A percentile compares a stretch with the other conserved stretches of the same genome.
phyloP scores from a whole-genome alignment of 1,139 yeast genomes.

The Yamadazyma siamensis region DNA sequence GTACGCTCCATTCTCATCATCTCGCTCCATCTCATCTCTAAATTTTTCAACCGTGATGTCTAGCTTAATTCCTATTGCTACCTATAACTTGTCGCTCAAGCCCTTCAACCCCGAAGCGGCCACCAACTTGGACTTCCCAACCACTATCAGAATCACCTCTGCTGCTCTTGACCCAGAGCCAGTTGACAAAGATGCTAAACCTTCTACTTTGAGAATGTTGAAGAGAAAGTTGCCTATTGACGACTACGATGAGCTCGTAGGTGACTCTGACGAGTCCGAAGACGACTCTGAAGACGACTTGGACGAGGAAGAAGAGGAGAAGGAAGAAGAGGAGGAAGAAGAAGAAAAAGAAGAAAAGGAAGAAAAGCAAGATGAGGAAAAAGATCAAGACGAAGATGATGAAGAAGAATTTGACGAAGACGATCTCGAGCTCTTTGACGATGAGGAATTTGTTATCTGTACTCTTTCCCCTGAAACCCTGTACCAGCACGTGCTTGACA shows the following conservation, averaged over 20 bases:
- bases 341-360: slow-evolving; percentile 19
- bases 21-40: slow-evolving; percentile 14
- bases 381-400: slow-evolving; percentile 31
- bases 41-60: slow-evolving; percentile 44
- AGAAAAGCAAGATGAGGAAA: slow-evolving; percentile 22
- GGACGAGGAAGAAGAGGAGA: slow-evolving; percentile 48
- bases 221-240: slow-evolving; percentile 61
- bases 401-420: slow-evolving; percentile 54
- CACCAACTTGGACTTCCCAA: slow-evolving; percentile 79
- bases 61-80: slow-evolving; percentile 72
- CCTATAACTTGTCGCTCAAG: slow-evolving; percentile 77
- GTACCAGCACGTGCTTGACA: slow-evolving; percentile 87
- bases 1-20: no score
- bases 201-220: slow-evolving; percentile 85
- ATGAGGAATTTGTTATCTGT: slow-evolving; percentile 79
- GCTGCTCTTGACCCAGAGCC: slow-evolving; percentile 93
- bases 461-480: slow-evolving; percentile 83
- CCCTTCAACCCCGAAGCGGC: slow-evolving; percentile 90
- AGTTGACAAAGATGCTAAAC: slow-evolving; percentile 75
- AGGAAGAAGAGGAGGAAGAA: slow-evolving; percentile 38
- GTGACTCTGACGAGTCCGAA: slow-evolving; percentile 37
- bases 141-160: slow-evolving; percentile 85
- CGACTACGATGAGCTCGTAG: slow-evolving; percentile 32
- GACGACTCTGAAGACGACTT: slow-evolving; percentile 52
- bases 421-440: slow-evolving; percentile 55